Conservation (phyloP, 352 stramenopile genomes). For the Blastocystis sp. region DNA sequence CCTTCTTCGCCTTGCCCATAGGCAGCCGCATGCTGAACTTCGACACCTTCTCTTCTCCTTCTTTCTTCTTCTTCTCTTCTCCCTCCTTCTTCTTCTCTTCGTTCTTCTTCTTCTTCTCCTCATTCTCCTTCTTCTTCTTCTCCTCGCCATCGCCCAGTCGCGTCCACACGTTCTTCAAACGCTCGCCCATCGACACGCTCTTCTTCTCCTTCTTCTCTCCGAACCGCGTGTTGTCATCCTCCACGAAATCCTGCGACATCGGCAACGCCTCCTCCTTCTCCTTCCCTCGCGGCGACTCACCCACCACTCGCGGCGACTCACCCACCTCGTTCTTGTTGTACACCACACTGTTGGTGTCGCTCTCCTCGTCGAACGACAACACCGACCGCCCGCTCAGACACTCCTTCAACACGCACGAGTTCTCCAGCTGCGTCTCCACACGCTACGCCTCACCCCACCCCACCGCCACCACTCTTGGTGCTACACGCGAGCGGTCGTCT, state of each 20-base stretch:
- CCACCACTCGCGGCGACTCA: not conserved
- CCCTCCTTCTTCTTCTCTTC: not conserved
- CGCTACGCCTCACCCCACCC: not conserved
- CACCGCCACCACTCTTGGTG: not conserved
- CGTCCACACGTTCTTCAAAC: constrained; percentile 21
- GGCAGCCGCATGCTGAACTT: constrained; percentile 9
- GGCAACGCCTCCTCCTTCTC: constrained; percentile 10
- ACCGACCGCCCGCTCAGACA: constrained; percentile 40
- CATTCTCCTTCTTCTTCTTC: constrained; percentile 7
- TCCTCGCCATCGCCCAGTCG: constrained; percentile 33
- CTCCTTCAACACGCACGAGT: not conserved
- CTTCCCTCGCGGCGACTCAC: not conserved
- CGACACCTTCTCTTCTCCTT: constrained; percentile 35
- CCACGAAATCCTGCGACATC: constrained; percentile 26
- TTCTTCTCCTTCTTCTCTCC: constrained; percentile 14
- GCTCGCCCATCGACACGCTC: constrained; percentile 45
- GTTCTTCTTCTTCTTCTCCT: constrained; percentile 27
- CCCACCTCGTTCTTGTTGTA: not conserved
- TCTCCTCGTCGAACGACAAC: constrained; percentile 13
- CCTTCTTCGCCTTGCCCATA: constrained; percentile 32
- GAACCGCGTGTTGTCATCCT: constrained; percentile 29
- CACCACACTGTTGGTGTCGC: constrained; percentile 45
- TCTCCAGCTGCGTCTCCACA: not conserved
- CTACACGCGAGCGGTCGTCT: too few relatives aligned
- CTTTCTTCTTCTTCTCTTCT: not conserved